Evolutionary conservation across 345 rosid species (phyloP).

Genomic region (Aethionema arabicum): DNA sequence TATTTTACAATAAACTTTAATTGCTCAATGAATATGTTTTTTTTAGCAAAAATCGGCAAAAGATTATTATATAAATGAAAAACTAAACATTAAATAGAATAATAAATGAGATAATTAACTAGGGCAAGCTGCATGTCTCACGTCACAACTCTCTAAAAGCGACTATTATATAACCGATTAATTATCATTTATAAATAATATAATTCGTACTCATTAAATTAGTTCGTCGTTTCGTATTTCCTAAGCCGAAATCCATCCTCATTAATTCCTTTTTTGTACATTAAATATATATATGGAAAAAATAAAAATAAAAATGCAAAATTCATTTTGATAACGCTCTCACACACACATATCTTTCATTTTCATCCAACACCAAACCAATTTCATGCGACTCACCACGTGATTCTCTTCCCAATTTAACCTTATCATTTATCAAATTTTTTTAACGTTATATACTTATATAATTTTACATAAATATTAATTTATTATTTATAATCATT

Average conservation of each 20-base stretch:
- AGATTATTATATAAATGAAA: not conserved
- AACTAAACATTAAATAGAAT: not conserved
- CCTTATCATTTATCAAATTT: slow-evolving; percentile 19
- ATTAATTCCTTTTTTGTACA: slow-evolving; percentile 17
- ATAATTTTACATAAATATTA: slow-evolving; percentile 20
- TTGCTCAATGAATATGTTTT: too few relatives aligned
- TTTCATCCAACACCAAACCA: slow-evolving; percentile 32
- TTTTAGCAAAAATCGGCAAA: too few relatives aligned
- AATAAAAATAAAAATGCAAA: slow-evolving; percentile 17
- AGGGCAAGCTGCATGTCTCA: slow-evolving; percentile 15
- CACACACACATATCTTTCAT: slow-evolving; percentile 31
- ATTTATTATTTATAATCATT: slow-evolving; percentile 16
- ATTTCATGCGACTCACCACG: slow-evolving; percentile 35
- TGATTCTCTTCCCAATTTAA: slow-evolving; percentile 39
- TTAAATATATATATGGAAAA: not conserved
- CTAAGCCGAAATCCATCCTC: slow-evolving; percentile 34
- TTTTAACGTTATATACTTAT: not conserved
- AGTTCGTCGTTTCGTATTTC: slow-evolving; percentile 24
- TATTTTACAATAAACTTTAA: too few relatives aligned
- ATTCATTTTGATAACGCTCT: slow-evolving; percentile 33
- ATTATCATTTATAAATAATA: slow-evolving; percentile 3
- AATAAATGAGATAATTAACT: slow-evolving; percentile 7
- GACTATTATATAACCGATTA: slow-evolving; percentile 24
- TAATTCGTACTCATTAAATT: not conserved
- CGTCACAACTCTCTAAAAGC: slow-evolving; percentile 22